phyloP scores from a whole-genome alignment of 2,329 filamentous ascomycete species.

The Cladosporium sp. region DNA sequence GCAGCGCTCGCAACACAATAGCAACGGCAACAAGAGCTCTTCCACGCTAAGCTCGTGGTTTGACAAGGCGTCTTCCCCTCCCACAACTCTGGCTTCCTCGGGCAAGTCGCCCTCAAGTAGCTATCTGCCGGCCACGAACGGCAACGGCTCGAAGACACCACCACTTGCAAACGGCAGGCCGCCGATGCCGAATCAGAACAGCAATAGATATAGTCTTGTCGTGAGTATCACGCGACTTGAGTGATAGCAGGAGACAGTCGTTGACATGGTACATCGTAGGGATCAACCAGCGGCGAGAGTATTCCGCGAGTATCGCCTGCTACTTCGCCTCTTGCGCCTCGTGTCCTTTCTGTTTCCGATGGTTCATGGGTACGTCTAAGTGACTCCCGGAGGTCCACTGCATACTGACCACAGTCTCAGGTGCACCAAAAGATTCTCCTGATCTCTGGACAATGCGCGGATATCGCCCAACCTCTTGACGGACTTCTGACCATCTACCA shows the following conservation, averaged over 20 bases:
- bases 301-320: slow-evolving; percentile 21
- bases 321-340: slow-evolving; percentile 75
- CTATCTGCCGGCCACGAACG: slow-evolving; percentile 56
- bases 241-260: neutral
- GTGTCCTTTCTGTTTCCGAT: slow-evolving; percentile 72
- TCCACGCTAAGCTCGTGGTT: slow-evolving; percentile 57
- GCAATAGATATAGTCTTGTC: slow-evolving; percentile 57
- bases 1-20: slow-evolving; percentile 36
- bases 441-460: slow-evolving; percentile 75
- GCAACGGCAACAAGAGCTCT: slow-evolving; percentile 59
- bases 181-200: slow-evolving; percentile 26
- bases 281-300: slow-evolving; percentile 33
- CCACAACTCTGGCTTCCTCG: slow-evolving; percentile 64
- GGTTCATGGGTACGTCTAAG: slow-evolving; percentile 69
- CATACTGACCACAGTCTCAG: slow-evolving; percentile 42
- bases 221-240: slow-evolving; percentile 17
- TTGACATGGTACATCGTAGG: slow-evolving; percentile 4
- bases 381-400: neutral
- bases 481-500: slow-evolving; percentile 76
- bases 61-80: slow-evolving; percentile 65
- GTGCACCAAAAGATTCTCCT: slow-evolving; percentile 88
- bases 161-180: slow-evolving; percentile 28
- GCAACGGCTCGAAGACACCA: slow-evolving; percentile 38
- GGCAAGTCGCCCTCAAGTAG: slow-evolving; percentile 53
- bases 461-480: slow-evolving; percentile 66